Conservation (phyloP, 306 rosid species). For the Herpetospermum pedunculosum region DNA sequence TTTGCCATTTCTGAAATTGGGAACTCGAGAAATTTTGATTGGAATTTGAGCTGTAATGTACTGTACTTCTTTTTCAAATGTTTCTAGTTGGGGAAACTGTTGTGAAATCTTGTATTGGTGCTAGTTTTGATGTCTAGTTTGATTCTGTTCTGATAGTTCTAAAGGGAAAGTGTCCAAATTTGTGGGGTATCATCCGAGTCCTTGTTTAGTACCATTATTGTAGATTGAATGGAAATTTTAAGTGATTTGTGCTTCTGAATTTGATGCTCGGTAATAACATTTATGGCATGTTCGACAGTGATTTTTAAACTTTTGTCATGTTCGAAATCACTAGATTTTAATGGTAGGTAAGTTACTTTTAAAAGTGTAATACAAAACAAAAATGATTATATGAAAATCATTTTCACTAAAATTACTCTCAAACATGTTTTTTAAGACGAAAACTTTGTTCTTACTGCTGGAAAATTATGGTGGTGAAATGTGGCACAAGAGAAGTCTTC, state of each 20-base stretch:
- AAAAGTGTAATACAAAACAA: too few species aligned
- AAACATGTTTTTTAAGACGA: too few species aligned
- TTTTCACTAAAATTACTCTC: too few species aligned
- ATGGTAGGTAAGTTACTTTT: too few species aligned
- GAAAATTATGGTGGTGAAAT: background rate
- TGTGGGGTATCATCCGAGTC: background rate
- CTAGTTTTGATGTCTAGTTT: background rate
- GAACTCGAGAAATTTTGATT: background rate
- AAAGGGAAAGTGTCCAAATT: background rate
- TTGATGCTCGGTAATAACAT: background rate
- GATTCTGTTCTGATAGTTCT: constrained; percentile 1
- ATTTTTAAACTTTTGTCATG: too few species aligned
- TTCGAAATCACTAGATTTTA: too few species aligned
- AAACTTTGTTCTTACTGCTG: background rate
- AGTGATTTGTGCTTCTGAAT: background rate
- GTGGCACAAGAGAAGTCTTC: background rate
- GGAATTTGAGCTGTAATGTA: background rate
- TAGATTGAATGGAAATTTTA: background rate
- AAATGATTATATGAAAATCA: too few species aligned
- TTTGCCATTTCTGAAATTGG: background rate
- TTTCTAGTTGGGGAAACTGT: background rate
- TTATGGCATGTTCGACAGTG: too few species aligned
- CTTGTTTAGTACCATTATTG: background rate
- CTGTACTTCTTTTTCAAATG: background rate
- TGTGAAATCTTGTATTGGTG: background rate